These are phyloP conservation scores for Schoenoplectus tabernaemontani DNA, from an alignment of 202 grass and related monocot genomes.

Conservation along the genomic window DNA sequence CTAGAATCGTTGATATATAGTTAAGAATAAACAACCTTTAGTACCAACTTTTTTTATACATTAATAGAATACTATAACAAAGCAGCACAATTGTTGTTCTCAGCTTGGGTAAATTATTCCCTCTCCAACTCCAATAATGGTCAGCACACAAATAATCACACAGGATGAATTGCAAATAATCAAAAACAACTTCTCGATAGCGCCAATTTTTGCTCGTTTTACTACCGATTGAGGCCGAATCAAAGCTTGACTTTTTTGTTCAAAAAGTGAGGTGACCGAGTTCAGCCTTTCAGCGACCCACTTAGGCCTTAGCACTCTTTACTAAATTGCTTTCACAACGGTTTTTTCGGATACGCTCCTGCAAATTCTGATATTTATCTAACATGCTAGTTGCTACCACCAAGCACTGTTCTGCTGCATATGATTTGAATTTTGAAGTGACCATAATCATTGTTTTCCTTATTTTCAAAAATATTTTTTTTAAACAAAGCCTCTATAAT, in stretches of 20 bases:
- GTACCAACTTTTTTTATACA: background rate
- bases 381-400: no score
- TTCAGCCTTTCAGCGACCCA: constrained; percentile 22
- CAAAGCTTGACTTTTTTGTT: constrained; percentile 30
- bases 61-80: background rate
- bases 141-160: background rate
- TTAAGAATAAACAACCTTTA: no score
- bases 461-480: no score
- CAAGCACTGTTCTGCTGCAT: no score
- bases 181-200: background rate
- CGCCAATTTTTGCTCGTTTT: background rate
- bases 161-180: background rate
- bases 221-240: constrained; percentile 2
- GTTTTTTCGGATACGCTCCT: background rate
- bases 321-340: constrained; percentile 10
- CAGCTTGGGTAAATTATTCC: background rate
- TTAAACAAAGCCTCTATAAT: background rate
- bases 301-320: background rate
- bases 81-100: background rate
- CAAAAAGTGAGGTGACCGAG: constrained; percentile 22
- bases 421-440: background rate
- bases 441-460: background rate
- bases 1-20: no score
- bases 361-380: background rate
- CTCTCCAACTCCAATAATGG: background rate